These are phyloP conservation scores for Globisporangium emineosum DNA, from an alignment of 352 stramenopile genomes.

Conservation along the genomic window DNA sequence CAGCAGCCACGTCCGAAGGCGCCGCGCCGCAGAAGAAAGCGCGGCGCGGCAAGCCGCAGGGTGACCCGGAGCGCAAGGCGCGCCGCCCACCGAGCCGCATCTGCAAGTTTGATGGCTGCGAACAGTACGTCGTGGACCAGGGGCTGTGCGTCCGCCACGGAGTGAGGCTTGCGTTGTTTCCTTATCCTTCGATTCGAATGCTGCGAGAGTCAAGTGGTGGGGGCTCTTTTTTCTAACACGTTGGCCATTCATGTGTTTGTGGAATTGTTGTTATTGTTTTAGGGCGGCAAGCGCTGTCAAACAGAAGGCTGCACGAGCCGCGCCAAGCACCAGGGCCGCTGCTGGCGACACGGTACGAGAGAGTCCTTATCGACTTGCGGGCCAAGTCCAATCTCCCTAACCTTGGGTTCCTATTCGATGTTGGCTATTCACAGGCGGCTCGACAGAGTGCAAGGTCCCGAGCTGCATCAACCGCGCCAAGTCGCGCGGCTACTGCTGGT, in stretches of 20 bases:
- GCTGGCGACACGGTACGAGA: conserved; percentile 21
- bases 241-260: neutral
- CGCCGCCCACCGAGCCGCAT: conserved; percentile 55
- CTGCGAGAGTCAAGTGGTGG: neutral
- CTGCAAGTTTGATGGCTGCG: conserved; percentile 69
- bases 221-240: too few relatives aligned
- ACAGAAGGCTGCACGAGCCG: conserved; percentile 25
- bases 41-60: conserved; percentile 22
- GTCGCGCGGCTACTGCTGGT: conserved; percentile 33
- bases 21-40: neutral
- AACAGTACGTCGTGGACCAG: conserved; percentile 78
- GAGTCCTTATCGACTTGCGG: neutral
- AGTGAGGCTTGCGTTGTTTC: conserved; percentile 30
- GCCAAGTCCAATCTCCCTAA: neutral
- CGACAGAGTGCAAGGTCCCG: conserved; percentile 22
- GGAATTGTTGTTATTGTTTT: conserved; percentile 4
- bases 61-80: conserved; percentile 50
- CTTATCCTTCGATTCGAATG: neutral
- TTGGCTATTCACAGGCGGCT: conserved; percentile 11
- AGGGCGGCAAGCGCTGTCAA: conserved; percentile 23
- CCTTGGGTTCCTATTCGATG: neutral
- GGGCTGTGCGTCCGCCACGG: conserved; percentile 73
- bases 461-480: conserved; percentile 36
- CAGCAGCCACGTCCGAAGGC: neutral
- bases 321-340: conserved; percentile 18